Evolutionary conservation across 352 stramenopile genomes (phyloP), one percentile per base, ranked within the genome.

Genomic region (Phytophthora brassicae): DNA sequence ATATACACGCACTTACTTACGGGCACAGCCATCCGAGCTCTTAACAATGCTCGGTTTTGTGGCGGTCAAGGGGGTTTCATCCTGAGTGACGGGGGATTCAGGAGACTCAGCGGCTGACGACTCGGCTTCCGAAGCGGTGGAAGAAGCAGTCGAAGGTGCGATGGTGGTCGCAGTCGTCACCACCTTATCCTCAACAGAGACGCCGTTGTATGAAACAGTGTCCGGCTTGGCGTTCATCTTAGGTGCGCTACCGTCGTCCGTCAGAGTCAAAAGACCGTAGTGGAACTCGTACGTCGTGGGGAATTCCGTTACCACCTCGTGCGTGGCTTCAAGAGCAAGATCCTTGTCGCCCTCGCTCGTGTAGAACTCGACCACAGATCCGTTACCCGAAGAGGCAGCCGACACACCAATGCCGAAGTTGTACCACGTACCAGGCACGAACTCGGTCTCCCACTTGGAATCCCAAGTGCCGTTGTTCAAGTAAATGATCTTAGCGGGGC

Each of bases 341-440:
- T 74, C 64, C 13, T 56, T 57, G 54, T 69, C 49, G 45, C 74
- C 74, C 51, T 76, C 58, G 47, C 75, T 84, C 57, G 67, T 77
- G 67, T 88, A 88, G 33, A 88, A 71, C 43, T 74, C 71, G 17
- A 86, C 33, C 19, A 66, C 48, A 6, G 64, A 66, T 14, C 53
- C 52, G 39, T 57, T 70, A 12, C 31, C 64, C 19, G 66, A 48
- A 1, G 41, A 50, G 24, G 62, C 65, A 19, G 64, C 61, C 17
- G 54, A 56, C 4, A 88, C 51, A 1, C 64, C 74, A 41, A 88
- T 77, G 17, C 79, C 79, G 43, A 88, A 85, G 68, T 88, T 88
- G 76, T 83, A 86, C 79, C 76, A 88, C 31, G 74, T 86, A 35
- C 65, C 69, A 8, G 56, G 51, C 56, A 70, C 55, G 42, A 85